A percentile compares a stretch with the other conserved stretches of the same genome.
These are phyloP conservation scores for Blumeria graminis DNA, from an alignment of 2,329 filamentous ascomycete species.

Conservation along the genomic window DNA sequence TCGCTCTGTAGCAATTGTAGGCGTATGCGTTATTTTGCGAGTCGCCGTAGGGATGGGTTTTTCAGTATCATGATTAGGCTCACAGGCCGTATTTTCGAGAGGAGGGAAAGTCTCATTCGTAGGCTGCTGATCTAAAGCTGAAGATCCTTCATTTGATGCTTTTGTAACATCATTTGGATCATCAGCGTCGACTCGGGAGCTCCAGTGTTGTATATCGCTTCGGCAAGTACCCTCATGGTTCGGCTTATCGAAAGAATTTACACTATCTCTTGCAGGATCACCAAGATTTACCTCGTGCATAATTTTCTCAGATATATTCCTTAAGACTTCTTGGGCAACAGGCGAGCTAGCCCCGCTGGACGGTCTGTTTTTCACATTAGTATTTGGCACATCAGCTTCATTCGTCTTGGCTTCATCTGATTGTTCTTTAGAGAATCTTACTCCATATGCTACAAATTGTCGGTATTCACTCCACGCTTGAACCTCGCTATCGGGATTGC, in stretches of 20 bases:
- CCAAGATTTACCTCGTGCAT: constrained; percentile 5
- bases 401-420: constrained; percentile 11
- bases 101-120: constrained; percentile 24
- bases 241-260: constrained; percentile 11
- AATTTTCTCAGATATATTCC: constrained; percentile 10
- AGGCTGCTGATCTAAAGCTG: constrained; percentile 20
- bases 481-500: constrained; percentile 90
- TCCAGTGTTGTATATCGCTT: constrained; percentile 5
- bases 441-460: constrained; percentile 35
- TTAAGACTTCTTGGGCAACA: constrained; percentile 6
- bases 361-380: constrained; percentile 14
- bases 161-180: constrained; percentile 9
- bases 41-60: constrained; percentile 18
- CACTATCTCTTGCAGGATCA: constrained; percentile 10
- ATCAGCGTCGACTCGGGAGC: constrained; percentile 8
- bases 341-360: constrained; percentile 9
- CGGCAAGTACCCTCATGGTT: constrained; percentile 7
- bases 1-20: constrained; percentile 11
- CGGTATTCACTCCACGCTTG: constrained; percentile 74
- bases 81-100: constrained; percentile 17
- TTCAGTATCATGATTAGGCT: constrained; percentile 8
- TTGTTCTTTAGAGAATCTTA: constrained; percentile 37
- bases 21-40: constrained; percentile 31
- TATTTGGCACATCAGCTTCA: constrained; percentile 13
- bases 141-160: constrained; percentile 14